Percentiles rank a stretch among this genome's conserved stretches.
Evolutionary conservation across 2,329 filamentous ascomycete species (phyloP).

Genomic region (Epichloe scottii): DNA sequence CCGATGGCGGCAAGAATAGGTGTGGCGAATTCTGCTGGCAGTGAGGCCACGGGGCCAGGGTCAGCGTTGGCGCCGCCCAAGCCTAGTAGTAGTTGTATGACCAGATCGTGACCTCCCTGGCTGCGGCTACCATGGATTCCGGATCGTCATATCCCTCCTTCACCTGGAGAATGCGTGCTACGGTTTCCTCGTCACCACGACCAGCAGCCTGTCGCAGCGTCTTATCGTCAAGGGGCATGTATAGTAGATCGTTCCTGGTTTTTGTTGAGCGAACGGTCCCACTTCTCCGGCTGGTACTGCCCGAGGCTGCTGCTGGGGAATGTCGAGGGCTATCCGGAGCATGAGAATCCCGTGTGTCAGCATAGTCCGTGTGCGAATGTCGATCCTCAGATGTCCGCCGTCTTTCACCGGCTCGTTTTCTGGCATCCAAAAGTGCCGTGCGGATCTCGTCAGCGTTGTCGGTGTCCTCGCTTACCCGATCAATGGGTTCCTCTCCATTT

Average conservation of each 20-base stretch:
- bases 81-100: conserved; percentile 66
- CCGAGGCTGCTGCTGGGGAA: conserved; percentile 34
- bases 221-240: conserved; percentile 51
- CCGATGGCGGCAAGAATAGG: conserved; percentile 93
- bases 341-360: conserved; percentile 38
- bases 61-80: conserved; percentile 55
- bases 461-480: conserved; percentile 61
- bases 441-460: conserved; percentile 76
- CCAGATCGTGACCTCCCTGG: conserved; percentile 78
- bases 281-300: conserved; percentile 32
- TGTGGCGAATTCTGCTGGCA: conserved; percentile 62
- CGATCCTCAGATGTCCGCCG: conserved; percentile 47
- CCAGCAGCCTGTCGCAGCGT: conserved; percentile 48
- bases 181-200: conserved; percentile 48
- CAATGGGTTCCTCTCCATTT: conserved; percentile 84
- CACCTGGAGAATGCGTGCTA: conserved; percentile 48
- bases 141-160: conserved; percentile 57
- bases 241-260: conserved; percentile 50
- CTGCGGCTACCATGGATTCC: conserved; percentile 79
- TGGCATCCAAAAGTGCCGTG: conserved; percentile 47
- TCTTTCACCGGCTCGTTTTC: conserved; percentile 40
- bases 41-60: conserved; percentile 49
- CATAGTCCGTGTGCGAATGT: conserved; percentile 31
- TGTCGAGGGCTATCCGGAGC: conserved; percentile 45
- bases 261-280: conserved; percentile 49